Percentiles rank a stretch among this genome's conserved stretches.
phyloP scores from a whole-genome alignment of 345 rosid genomes.

The Lumnitzera racemosa region DNA sequence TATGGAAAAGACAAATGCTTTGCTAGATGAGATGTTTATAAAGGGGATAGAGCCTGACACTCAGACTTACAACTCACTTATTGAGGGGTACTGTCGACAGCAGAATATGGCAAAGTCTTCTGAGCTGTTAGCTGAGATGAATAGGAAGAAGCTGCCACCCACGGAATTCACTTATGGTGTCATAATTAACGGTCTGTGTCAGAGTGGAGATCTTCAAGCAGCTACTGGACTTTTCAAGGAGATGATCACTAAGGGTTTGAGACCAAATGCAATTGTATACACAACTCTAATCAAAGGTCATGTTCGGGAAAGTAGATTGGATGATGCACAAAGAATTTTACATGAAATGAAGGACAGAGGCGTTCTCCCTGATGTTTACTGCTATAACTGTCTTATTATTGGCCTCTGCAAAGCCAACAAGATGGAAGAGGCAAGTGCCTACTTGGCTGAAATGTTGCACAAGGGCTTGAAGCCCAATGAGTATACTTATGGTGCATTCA shows the following conservation, averaged over 20 bases:
- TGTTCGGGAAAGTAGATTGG: constrained; percentile 38
- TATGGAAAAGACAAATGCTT: constrained; percentile 51
- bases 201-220: constrained; percentile 37
- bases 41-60: constrained; percentile 48
- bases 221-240: constrained; percentile 42
- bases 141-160: constrained; percentile 41
- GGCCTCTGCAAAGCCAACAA: constrained; percentile 71
- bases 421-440: constrained; percentile 64
- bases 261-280: constrained; percentile 50
- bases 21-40: constrained; percentile 54
- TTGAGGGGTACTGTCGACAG: constrained; percentile 48
- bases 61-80: constrained; percentile 47
- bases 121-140: constrained; percentile 55
- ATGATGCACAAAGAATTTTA: constrained; percentile 45
- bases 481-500: constrained; percentile 61
- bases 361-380: constrained; percentile 52
- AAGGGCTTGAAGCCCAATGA: constrained; percentile 59
- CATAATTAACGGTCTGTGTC: constrained; percentile 51
- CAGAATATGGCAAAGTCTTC: constrained; percentile 26
- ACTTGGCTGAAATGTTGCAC: constrained; percentile 47
- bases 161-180: constrained; percentile 34
- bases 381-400: constrained; percentile 62
- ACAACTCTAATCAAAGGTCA: constrained; percentile 58
- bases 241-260: constrained; percentile 49
- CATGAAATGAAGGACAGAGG: constrained; percentile 52